Evolutionary conservation across 2,329 filamentous ascomycete genomes (phyloP).

Genomic region (Dactylella cylindrospora): DNA sequence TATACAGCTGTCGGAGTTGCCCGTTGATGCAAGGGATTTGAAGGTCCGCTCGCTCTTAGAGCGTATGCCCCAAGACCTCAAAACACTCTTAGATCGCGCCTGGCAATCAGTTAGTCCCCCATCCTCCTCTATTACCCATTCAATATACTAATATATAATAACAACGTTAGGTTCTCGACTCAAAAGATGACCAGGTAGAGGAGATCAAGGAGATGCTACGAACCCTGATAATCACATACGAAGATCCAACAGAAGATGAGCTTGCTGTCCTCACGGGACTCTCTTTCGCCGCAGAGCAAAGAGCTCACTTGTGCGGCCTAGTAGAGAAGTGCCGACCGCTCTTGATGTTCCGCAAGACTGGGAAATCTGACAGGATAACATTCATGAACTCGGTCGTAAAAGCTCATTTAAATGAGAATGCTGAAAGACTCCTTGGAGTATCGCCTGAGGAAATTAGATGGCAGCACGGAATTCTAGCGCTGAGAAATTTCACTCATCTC

Average conservation of each 20-base stretch:
- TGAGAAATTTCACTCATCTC: slow-evolving; percentile 53
- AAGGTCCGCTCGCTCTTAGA: slow-evolving; percentile 53
- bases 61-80: slow-evolving; percentile 53
- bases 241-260: slow-evolving; percentile 53
- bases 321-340: slow-evolving; percentile 54
- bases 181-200: slow-evolving; percentile 50
- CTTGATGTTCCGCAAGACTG: slow-evolving; percentile 47
- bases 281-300: slow-evolving; percentile 50
- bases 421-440: slow-evolving; percentile 51
- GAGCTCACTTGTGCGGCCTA: slow-evolving; percentile 51
- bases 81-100: slow-evolving; percentile 52
- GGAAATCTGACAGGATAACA: slow-evolving; percentile 47
- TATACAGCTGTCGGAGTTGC: slow-evolving; percentile 53
- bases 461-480: slow-evolving; percentile 54
- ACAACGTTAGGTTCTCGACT: slow-evolving; percentile 50
- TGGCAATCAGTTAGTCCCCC: slow-evolving; percentile 49
- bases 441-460: slow-evolving; percentile 53
- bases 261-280: slow-evolving; percentile 53
- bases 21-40: slow-evolving; percentile 52
- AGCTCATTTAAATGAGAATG: slow-evolving; percentile 53
- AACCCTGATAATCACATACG: slow-evolving; percentile 54
- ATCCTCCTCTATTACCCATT: neutral
- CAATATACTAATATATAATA: neutral
- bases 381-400: slow-evolving; percentile 53
- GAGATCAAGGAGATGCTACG: slow-evolving; percentile 55